phyloP scores from a whole-genome alignment of 148 eudicot species.

The Persicaria maculosa region DNA sequence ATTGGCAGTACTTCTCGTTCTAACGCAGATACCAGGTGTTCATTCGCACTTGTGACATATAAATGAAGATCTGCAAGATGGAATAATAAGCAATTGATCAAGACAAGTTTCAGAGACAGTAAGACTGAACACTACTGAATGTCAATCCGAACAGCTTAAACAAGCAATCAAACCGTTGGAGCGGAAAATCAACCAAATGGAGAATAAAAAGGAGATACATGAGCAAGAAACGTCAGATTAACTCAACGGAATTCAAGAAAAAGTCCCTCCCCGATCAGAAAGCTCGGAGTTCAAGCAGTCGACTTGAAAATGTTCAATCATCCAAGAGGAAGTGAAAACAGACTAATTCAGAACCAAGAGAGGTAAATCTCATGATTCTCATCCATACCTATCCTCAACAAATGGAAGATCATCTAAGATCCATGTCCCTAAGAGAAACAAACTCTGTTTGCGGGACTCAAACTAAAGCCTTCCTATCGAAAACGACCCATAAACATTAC shows the following conservation, averaged over 20 bases:
- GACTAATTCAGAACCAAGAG: not conserved
- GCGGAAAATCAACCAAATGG: not conserved
- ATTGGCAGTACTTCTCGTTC: not conserved
- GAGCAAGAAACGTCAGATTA: not conserved
- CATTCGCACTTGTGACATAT: too few relatives aligned
- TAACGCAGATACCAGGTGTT: too few relatives aligned
- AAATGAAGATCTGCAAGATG: conserved; percentile 7
- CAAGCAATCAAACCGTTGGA: not conserved
- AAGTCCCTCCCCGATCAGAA: not conserved
- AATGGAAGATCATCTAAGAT: not conserved
- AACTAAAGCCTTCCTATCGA: not conserved
- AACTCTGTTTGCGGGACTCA: not conserved
- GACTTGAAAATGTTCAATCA: not conserved
- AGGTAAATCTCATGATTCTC: not conserved
- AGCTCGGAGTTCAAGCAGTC: not conserved
- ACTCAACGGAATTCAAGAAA: not conserved
- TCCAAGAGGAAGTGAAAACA: not conserved
- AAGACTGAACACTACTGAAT: not conserved
- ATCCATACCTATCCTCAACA: too few relatives aligned
- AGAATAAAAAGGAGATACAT: not conserved
- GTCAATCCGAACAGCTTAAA: not conserved
- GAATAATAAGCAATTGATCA: not conserved
- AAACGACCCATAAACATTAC: not conserved
- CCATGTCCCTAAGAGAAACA: too few relatives aligned
- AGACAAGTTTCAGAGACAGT: not conserved